Percentiles rank a stretch among this genome's conserved stretches.
These are phyloP conservation scores for Emmonsiellopsis sp. DNA, from an alignment of 2,329 filamentous ascomycete genomes.

Conservation along the genomic window DNA sequence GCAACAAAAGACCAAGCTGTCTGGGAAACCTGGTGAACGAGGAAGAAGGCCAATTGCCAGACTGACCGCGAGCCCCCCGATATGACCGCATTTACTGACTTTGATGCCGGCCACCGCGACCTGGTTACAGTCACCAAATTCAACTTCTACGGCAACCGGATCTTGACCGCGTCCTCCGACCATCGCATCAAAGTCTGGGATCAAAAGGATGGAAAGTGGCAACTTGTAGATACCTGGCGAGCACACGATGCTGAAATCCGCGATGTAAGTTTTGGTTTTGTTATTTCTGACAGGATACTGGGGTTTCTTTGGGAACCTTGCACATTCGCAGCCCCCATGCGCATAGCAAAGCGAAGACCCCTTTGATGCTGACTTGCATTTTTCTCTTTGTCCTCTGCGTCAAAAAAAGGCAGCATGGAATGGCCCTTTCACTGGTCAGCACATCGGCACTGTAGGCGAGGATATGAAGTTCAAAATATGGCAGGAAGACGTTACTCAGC, in stretches of 20 bases:
- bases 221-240: slow-evolving; percentile 75
- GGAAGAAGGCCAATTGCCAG: not conserved
- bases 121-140: slow-evolving; percentile 78
- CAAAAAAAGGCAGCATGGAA: slow-evolving; percentile 74
- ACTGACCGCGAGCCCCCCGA: not conserved
- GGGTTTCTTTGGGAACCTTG: too few relatives aligned
- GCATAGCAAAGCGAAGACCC: not conserved
- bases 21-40: not conserved
- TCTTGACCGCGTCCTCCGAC: slow-evolving; percentile 84
- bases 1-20: not conserved
- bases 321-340: too few relatives aligned
- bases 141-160: slow-evolving; percentile 86
- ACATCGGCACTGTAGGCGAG: slow-evolving; percentile 79
- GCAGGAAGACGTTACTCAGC: slow-evolving; percentile 79
- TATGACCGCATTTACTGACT: slow-evolving; percentile 33
- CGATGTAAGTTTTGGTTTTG: slow-evolving; percentile 49
- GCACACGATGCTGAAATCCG: slow-evolving; percentile 86
- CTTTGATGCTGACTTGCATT: slow-evolving; percentile 12
- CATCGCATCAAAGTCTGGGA: slow-evolving; percentile 90
- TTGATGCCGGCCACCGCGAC: slow-evolving; percentile 44
- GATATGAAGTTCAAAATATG: slow-evolving; percentile 87
- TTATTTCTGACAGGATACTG: too few relatives aligned
- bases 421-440: slow-evolving; percentile 77
- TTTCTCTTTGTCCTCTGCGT: slow-evolving; percentile 1
- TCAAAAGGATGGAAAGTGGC: slow-evolving; percentile 64